Evolutionary conservation across 176 grass and related monocot genomes (phyloP).

Genomic region (Aegilops tauschii): DNA sequence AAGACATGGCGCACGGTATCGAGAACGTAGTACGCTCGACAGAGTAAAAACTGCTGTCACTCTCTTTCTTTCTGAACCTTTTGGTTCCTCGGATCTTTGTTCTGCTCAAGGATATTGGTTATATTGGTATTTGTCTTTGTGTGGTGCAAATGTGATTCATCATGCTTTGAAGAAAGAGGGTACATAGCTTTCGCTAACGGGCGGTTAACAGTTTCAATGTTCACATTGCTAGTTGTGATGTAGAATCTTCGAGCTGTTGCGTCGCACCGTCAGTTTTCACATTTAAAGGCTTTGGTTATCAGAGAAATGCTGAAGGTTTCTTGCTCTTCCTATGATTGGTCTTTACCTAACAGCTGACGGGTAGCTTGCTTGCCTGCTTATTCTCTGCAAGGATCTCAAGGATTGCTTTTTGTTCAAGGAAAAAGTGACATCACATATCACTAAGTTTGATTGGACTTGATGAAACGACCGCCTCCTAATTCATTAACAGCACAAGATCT

Average conservation of each 20-base stretch:
- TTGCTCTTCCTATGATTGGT: slow-evolving; percentile 33
- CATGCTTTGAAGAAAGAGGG: slow-evolving; percentile 31
- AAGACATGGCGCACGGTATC: neutral
- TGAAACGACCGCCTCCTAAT: slow-evolving; percentile 31
- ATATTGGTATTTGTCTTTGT: neutral
- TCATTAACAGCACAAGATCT: slow-evolving; percentile 37
- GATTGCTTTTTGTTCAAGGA: slow-evolving; percentile 49
- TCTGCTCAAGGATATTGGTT: neutral
- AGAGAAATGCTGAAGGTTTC: slow-evolving; percentile 6
- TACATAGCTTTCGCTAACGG: slow-evolving; percentile 31
- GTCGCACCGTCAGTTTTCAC: neutral
- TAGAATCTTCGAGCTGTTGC: neutral
- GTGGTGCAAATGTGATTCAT: slow-evolving; percentile 33
- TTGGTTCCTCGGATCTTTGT: neutral
- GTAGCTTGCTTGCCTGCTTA: slow-evolving; percentile 22
- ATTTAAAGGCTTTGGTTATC: neutral
- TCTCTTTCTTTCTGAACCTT: neutral
- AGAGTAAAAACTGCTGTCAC: neutral
- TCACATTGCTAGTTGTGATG: slow-evolving; percentile 34
- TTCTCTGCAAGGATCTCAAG: slow-evolving; percentile 29
- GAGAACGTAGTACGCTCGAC: neutral
- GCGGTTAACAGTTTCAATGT: slow-evolving; percentile 20
- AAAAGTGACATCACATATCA: slow-evolving; percentile 36
- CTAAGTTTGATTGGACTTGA: slow-evolving; percentile 21
- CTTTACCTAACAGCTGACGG: slow-evolving; percentile 41